phyloP scores from a whole-genome alignment of 148 eudicot species.

The Simmondsia chinensis region DNA sequence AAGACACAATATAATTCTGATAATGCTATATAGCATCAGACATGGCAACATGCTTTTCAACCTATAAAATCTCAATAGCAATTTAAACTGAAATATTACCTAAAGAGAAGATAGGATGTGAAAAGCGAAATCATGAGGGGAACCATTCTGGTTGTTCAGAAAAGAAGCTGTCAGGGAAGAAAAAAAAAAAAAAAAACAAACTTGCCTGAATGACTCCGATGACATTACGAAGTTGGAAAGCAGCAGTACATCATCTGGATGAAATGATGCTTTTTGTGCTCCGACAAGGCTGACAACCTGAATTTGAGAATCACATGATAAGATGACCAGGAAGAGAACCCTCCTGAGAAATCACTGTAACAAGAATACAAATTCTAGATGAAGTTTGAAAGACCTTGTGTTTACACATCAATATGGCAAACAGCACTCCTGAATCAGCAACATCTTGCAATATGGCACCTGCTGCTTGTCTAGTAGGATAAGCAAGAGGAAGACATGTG shows the following conservation, averaged over 20 bases:
- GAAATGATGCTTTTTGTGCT: conserved; percentile 88
- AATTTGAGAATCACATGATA: conserved; percentile 20
- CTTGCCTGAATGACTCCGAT: conserved; percentile 89
- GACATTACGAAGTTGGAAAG: conserved; percentile 92
- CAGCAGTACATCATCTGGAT: conserved; percentile 94
- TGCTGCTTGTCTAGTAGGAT: conserved; percentile 92
- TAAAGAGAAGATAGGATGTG: too few species aligned
- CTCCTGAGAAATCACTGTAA: background rate
- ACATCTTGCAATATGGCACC: conserved; percentile 89
- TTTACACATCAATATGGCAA: conserved; percentile 92
- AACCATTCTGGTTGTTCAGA: too few species aligned
- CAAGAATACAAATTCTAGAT: background rate
- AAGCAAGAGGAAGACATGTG: conserved; percentile 93
- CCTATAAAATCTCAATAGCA: too few species aligned
- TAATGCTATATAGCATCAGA: too few species aligned
- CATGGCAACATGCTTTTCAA: too few species aligned
- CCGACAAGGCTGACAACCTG: conserved; percentile 97
- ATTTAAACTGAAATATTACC: too few species aligned
- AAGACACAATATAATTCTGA: too few species aligned
- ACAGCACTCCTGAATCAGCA: conserved; percentile 92
- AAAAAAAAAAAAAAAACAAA: background rate
- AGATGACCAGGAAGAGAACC: conserved; percentile 1
- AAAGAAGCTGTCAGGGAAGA: background rate
- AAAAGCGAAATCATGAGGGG: too few species aligned
- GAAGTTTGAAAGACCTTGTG: conserved; percentile 47